Evolutionary conservation across 768 basidiomycete genomes (phyloP), one percentile per base, ranked within the genome.

Genomic region (Hemileccinum impolitum): DNA sequence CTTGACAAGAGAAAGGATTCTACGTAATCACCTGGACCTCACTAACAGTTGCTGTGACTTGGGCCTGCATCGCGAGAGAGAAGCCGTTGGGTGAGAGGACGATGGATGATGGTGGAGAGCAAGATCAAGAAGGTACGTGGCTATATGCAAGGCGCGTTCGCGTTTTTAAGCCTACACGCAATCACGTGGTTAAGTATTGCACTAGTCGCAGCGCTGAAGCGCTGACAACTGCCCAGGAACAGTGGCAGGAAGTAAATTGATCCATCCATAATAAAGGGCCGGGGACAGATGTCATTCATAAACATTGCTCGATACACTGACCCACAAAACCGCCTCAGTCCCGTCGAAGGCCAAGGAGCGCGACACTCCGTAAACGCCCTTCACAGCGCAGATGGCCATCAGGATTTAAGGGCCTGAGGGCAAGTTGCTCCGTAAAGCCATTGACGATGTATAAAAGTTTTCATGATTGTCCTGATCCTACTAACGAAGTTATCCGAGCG

Each of bases 401-500:
- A 47, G 31, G 41, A 38, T 18, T 21, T 15, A 44, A 45, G 38
- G 11, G 9, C 18, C 43, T 11, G 40, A 19, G 23, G 7, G 14
- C 21, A 31, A 25, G 26, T 11, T 36, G 26, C 25, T 48, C 31
- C 26, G 38, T 31, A 36, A 45, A 17, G 23, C 34, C 14, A n/a
- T 46, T 25, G 30, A 39, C 4, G n/a, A 42, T 2, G 9, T 32
- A 52, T 36, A 28, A 14, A 53, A 42, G 11, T 18, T 36, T 39
- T 62, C 43, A 66, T 45, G 52, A 45, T 57, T 60, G 53, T 19
- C 70, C 67, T 25, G 49, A 70, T 12, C 82, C 83, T 59, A 87
- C 75, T 40, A 91, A 69, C 8, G 79, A 63, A 10, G 76, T 71
- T 44, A 90, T 81, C 39, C 83, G 79, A 47, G 70, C 70, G 61